Evolutionary conservation across 805 yeast genomes (phyloP).

Genomic region (Saccharomycopsis fodiens): DNA sequence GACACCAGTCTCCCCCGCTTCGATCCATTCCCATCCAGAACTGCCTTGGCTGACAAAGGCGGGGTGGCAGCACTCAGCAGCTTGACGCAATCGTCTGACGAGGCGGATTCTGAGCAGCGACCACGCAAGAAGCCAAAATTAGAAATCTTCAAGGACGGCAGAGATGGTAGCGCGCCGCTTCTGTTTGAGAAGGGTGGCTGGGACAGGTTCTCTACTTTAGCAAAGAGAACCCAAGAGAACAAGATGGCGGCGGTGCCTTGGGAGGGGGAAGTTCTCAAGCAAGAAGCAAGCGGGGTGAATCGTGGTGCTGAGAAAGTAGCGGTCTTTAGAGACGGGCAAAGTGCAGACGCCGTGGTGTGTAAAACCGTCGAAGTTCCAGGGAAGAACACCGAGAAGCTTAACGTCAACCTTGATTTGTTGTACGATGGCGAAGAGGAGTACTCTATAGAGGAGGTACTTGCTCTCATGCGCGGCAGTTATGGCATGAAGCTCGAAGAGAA

Average conservation of each 20-base stretch:
- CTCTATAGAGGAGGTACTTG: conserved; percentile 59
- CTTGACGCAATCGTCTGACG: too few species aligned
- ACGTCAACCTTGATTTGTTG: conserved; percentile 47
- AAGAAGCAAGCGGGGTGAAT: conserved; percentile 24
- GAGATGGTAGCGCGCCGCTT: neutral
- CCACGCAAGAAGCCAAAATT: conserved; percentile 3
- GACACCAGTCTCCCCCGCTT: conserved; percentile 21
- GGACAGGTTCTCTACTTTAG: conserved; percentile 43
- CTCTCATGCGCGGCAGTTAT: conserved; percentile 34
- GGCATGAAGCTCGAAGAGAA: conserved; percentile 7
- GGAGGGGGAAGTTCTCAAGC: conserved; percentile 54
- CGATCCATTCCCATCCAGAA: conserved; percentile 18
- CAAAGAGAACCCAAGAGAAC: conserved; percentile 58
- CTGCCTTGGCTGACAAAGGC: conserved; percentile 14
- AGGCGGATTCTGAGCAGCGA: neutral
- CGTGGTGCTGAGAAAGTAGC: conserved; percentile 6
- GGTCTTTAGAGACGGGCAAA: conserved; percentile 16
- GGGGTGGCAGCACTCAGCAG: too few species aligned
- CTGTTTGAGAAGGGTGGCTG: conserved; percentile 29
- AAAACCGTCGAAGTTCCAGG: conserved; percentile 49
- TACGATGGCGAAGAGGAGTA: conserved; percentile 43
- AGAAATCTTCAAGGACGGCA: conserved; percentile 1
- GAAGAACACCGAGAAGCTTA: conserved; percentile 51
- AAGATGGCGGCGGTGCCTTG: conserved; percentile 45
- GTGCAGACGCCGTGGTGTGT: conserved; percentile 30